Conservation (phyloP, 2,329 filamentous ascomycete species). For the Xylariaceae sp. region DNA sequence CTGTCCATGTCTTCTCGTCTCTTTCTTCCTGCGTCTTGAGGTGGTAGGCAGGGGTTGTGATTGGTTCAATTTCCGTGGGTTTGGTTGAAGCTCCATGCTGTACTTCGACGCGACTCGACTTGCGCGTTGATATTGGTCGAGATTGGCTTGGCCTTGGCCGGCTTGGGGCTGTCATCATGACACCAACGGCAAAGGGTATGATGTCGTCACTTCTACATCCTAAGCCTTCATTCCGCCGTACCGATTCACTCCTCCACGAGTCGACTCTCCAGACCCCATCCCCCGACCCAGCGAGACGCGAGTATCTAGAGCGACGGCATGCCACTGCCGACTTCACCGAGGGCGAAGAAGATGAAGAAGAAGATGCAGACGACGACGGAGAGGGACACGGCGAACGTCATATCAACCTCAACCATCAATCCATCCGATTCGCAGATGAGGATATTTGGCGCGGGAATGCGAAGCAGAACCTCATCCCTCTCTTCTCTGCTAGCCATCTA, state of each 20-base stretch:
- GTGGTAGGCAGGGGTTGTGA: conserved; percentile 19
- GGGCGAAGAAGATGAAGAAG: conserved; percentile 59
- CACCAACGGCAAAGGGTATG: conserved; percentile 29
- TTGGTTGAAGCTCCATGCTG: no score
- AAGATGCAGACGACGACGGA: conserved; percentile 32
- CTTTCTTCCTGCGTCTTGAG: conserved; percentile 15
- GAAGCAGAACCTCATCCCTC: conserved; percentile 51
- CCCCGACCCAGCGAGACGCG: conserved; percentile 26
- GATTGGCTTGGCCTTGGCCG: conserved; percentile 17
- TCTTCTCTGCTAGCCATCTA: conserved; percentile 74
- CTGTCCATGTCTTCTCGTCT: conserved; percentile 16
- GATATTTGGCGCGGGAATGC: conserved; percentile 28
- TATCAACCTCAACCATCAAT: conserved; percentile 25
- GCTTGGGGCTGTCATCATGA: conserved; percentile 20
- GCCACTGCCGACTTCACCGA: conserved; percentile 62
- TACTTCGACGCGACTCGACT: no score
- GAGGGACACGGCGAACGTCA: conserved; percentile 35
- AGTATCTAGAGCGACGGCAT: conserved; percentile 40
- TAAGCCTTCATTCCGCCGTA: conserved; percentile 20
- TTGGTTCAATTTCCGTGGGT: conserved; percentile 17
- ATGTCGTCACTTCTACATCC: conserved; percentile 29
- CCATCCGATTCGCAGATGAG: conserved; percentile 33
- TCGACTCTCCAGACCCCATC: conserved; percentile 25
- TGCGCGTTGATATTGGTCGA: no score
- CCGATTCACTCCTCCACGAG: conserved; percentile 22